These are phyloP conservation scores for Xylogone sp. DNA, from an alignment of 2,329 filamentous ascomycete species.

Conservation along the genomic window DNA sequence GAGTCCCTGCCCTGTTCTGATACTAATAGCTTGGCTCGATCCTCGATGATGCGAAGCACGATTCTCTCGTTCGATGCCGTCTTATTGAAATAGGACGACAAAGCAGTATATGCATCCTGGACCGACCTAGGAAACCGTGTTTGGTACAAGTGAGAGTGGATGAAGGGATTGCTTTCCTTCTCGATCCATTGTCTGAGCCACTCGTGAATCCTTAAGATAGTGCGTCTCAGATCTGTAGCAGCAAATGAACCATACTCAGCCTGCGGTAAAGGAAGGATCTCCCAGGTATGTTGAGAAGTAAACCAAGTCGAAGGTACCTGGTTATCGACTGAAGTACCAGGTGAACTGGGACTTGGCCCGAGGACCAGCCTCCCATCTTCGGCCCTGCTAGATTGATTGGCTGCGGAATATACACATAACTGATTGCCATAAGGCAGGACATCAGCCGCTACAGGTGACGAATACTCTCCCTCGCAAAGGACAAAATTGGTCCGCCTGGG, in stretches of 20 bases:
- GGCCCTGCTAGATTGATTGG: no score
- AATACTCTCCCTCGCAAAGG: conserved; percentile 1
- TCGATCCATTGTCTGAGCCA: conserved; percentile 25
- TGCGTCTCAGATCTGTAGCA: conserved; percentile 19
- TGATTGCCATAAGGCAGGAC: neutral
- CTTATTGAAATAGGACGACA: conserved; percentile 22
- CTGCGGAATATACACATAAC: no score
- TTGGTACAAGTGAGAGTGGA: conserved; percentile 25
- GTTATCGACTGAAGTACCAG: neutral
- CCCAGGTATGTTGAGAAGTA: conserved; percentile 12
- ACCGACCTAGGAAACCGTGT: conserved; percentile 20
- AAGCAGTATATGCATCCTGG: conserved; percentile 25
- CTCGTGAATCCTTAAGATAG: conserved; percentile 16
- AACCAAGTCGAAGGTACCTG: conserved; percentile 3
- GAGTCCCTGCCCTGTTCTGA: conserved; percentile 1
- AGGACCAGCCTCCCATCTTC: no score
- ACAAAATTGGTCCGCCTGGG: conserved; percentile 3
- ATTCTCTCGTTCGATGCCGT: conserved; percentile 21
- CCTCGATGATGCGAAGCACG: conserved; percentile 22
- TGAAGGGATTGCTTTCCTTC: conserved; percentile 22
- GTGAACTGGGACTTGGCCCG: neutral
- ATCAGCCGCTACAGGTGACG: neutral
- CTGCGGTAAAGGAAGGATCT: conserved; percentile 5
- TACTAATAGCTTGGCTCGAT: conserved; percentile 11
- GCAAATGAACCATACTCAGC: neutral